phyloP scores from a whole-genome alignment of 768 basidiomycete genomes.

The Tricholoma sp. region DNA sequence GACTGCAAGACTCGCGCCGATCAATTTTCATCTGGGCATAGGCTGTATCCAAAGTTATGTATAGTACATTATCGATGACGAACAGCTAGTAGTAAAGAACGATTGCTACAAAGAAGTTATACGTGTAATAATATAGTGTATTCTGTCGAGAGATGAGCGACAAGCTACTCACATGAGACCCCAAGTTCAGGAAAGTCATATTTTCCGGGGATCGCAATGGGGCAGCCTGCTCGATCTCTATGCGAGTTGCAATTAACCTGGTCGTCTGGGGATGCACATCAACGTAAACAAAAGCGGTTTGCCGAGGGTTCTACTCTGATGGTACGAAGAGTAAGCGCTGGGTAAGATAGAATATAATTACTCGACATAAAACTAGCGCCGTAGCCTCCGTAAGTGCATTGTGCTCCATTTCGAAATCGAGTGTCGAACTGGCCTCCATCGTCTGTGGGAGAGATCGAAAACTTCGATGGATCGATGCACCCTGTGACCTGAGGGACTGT shows the following conservation, averaged over 20 bases:
- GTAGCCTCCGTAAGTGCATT: slow-evolving; percentile 46
- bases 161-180: too few relatives aligned
- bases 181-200: slow-evolving; percentile 34
- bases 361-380: slow-evolving; percentile 43
- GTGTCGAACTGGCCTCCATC: slow-evolving; percentile 47
- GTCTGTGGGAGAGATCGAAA: slow-evolving; percentile 22
- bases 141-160: too few relatives aligned
- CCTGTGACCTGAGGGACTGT: slow-evolving; percentile 14
- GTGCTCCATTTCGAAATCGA: slow-evolving; percentile 48
- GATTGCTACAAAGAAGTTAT: too few relatives aligned
- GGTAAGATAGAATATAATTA: not conserved
- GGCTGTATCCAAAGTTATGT: too few relatives aligned
- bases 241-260: slow-evolving; percentile 49
- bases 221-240: slow-evolving; percentile 39
- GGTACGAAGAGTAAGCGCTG: not conserved
- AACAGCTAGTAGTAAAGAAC: too few relatives aligned
- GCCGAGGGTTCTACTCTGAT: slow-evolving; percentile 40
- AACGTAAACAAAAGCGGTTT: slow-evolving; percentile 46
- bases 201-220: slow-evolving; percentile 37
- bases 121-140: too few relatives aligned
- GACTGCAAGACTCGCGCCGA: too few relatives aligned
- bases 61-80: too few relatives aligned
- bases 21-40: too few relatives aligned
- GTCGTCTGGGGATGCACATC: slow-evolving; percentile 36
- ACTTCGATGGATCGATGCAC: slow-evolving; percentile 8